These are phyloP conservation scores for Penicillium antarcticum DNA, from an alignment of 495 filamentous ascomycete species.

Conservation along the genomic window DNA sequence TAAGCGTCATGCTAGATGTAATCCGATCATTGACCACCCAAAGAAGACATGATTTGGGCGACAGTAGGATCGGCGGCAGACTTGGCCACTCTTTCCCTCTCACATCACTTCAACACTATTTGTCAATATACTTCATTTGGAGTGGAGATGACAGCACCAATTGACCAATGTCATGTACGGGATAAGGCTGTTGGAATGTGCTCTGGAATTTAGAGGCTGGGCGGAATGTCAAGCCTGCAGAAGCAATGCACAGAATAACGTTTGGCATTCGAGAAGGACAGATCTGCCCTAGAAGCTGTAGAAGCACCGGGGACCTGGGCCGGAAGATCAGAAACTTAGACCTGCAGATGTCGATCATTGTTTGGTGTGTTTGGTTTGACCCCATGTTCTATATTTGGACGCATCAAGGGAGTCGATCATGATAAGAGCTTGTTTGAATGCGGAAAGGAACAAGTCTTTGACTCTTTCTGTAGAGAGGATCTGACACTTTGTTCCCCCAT, in stretches of 20 bases:
- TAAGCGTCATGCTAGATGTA: constrained; percentile 37
- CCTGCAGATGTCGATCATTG: constrained; percentile 11
- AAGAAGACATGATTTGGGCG: constrained; percentile 12
- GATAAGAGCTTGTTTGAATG: constrained; percentile 11
- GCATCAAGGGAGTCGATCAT: neutral
- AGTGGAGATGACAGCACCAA: neutral
- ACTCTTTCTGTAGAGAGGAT: neutral
- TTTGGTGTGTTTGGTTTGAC: constrained; percentile 5
- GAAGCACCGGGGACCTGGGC: neutral
- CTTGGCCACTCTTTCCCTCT: constrained; percentile 1
- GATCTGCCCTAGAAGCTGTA: neutral
- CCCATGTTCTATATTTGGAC: constrained; percentile 23
- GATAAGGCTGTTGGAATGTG: constrained; percentile 24
- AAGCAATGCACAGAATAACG: constrained; percentile 31
- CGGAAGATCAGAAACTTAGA: constrained; percentile 4
- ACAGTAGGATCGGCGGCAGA: constrained; percentile 18
- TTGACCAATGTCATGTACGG: constrained; percentile 8
- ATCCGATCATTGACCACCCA: constrained; percentile 14
- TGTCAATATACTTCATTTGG: neutral
- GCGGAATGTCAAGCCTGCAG: constrained; percentile 35
- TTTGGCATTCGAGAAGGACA: constrained; percentile 22
- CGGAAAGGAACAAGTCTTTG: constrained; percentile 6
- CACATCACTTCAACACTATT: neutral
- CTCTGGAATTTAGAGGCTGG: constrained; percentile 26
- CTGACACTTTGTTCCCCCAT: neutral